Percentiles rank a stretch among this genome's conserved stretches.
Evolutionary conservation across 371 early-diverging fungal species (phyloP).

Genomic region (Rhizomucor miehei): DNA sequence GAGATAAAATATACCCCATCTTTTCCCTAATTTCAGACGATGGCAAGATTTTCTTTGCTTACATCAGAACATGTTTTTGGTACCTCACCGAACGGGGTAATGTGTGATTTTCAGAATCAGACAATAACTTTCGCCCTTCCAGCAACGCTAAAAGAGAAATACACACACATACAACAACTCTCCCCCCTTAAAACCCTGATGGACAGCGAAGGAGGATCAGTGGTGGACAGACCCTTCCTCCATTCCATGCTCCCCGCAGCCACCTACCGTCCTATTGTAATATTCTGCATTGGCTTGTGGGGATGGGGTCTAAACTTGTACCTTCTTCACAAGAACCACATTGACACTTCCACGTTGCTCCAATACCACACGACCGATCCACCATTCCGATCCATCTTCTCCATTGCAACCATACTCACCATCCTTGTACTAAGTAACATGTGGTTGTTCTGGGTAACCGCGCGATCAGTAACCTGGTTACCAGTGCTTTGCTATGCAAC

Average conservation of each 20-base stretch:
- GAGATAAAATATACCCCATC: no score
- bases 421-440: slow-evolving; percentile 33
- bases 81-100: no score
- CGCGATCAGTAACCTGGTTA: slow-evolving; percentile 9
- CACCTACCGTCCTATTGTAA: slow-evolving; percentile 67
- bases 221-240: slow-evolving; percentile 1
- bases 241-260: slow-evolving; percentile 16
- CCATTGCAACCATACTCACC: slow-evolving; percentile 36
- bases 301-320: slow-evolving; percentile 76
- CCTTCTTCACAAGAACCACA: slow-evolving; percentile 53
- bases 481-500: slow-evolving; percentile 48
- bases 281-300: slow-evolving; percentile 73
- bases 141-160: no score
- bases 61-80: no score
- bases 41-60: no score
- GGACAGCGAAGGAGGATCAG: slow-evolving; percentile 4
- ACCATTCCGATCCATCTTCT: slow-evolving; percentile 42
- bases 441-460: slow-evolving; percentile 20
- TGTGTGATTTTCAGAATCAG: no score
- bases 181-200: not conserved
- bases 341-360: slow-evolving; percentile 59
- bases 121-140: no score
- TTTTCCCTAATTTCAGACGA: no score
- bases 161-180: no score
- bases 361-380: slow-evolving; percentile 42